Evolutionary conservation across 495 filamentous ascomycete species (phyloP), one percentile per base, ranked within the genome.

Genomic region (Neurospora sp.): DNA sequence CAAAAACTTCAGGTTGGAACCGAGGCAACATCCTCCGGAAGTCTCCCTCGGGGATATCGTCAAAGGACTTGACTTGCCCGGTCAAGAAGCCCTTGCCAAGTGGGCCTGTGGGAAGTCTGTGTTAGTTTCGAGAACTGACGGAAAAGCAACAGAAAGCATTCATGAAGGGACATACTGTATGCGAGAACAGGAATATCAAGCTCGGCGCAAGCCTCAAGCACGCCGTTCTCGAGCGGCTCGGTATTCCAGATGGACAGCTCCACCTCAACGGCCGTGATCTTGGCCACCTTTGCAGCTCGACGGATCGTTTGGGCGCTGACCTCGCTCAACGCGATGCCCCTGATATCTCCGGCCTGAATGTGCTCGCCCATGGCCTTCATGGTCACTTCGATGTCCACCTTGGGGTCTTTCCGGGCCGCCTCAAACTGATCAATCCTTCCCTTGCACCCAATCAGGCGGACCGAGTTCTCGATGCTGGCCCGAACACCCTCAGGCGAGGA

Each of bases 341-440:
- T 88, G 38, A 97, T 85, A 79, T 94, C 92, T 35, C 94, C 93
- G 16, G 87, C 88, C 73, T 93, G 85, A 39, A 96, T 85, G 73
- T 90, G 83, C 77, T 85, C 84, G 77, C 91, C 84, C 16, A 93
- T 75, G 11, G 82, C 83, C 7, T 82, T 84, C 69, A 88, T 80
- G 12, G 88, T 88, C 12, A 78, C 80, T 70, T 85, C 82, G 66
- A 87, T 78, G 12, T 83, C 82, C 39, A 84, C 85, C 0, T 88
- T 88, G 14, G 83, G 84, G 76, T 97, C 94, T 35, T 92, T 87
- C 5, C 94, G 85, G 7, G 92, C 93, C 70, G 83, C 88, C 81
- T 96, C 91, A 77, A 95, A 97, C 72, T 95, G 88, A 81, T 97
- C 92, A 73, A 98, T 85, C 70, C 83, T 88, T 84, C 94, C 94